phyloP scores from a whole-genome alignment of 2,329 filamentous ascomycete species.

The Chlorencoelia australis region DNA sequence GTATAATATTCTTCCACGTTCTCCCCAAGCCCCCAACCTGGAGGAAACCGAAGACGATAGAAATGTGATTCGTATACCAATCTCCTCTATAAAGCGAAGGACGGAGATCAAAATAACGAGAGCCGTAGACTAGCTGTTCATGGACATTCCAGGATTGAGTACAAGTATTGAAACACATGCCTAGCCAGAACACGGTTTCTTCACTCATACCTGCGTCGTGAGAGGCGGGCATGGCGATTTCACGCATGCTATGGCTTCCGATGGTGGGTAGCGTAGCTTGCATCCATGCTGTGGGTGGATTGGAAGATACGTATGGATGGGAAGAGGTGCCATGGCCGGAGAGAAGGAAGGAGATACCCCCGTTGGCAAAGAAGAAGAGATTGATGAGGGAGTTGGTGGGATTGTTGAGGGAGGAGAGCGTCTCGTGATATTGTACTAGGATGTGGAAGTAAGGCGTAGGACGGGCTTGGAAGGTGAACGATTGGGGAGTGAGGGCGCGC shows the following conservation, averaged over 20 bases:
- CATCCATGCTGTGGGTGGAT: constrained; percentile 17
- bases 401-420: constrained; percentile 13
- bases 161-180: constrained; percentile 14
- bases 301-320: constrained; percentile 12
- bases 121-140: constrained; percentile 13
- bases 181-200: constrained; percentile 7
- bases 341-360: constrained; percentile 15
- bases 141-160: constrained; percentile 13
- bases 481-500: constrained; percentile 7
- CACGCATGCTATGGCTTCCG: constrained; percentile 10
- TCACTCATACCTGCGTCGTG: constrained; percentile 17
- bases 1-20: constrained; percentile 12
- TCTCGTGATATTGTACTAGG: constrained; percentile 12
- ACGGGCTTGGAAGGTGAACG: constrained; percentile 14
- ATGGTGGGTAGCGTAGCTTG: constrained; percentile 14
- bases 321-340: constrained; percentile 8
- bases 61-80: constrained; percentile 14
- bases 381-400: constrained; percentile 12
- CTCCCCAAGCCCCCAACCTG: constrained; percentile 11
- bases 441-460: no score
- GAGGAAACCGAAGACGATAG: neutral
- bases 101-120: constrained; percentile 18
- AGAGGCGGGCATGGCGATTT: constrained; percentile 14
- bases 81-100: constrained; percentile 6
- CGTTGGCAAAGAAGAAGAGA: constrained; percentile 10